These are phyloP conservation scores for Amoeboaphelidium protococcarum DNA, from an alignment of 371 early-diverging fungal species.

Conservation along the genomic window DNA sequence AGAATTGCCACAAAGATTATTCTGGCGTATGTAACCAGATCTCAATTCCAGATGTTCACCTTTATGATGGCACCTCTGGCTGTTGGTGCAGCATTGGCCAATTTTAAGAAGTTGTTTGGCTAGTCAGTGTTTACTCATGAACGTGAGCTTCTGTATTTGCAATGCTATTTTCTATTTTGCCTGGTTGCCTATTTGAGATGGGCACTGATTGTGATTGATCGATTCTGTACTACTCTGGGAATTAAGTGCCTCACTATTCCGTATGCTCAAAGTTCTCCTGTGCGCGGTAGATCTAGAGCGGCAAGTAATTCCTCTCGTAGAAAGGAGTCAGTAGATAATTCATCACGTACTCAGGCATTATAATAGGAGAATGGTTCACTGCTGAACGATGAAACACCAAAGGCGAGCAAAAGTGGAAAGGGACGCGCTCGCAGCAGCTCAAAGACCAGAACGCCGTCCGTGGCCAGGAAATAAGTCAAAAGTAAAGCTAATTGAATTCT, in stretches of 20 bases:
- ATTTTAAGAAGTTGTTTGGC: conserved; percentile 25
- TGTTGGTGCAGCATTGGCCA: conserved; percentile 35
- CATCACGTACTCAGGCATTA: too few relatives aligned
- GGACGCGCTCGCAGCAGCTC: too few relatives aligned
- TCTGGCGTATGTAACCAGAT: conserved; percentile 54
- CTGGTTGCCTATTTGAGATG: conserved; percentile 48
- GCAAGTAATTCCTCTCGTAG: too few relatives aligned
- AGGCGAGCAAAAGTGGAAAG: too few relatives aligned
- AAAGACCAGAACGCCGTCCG: too few relatives aligned
- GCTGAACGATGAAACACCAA: too few relatives aligned
- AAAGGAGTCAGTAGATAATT: too few relatives aligned
- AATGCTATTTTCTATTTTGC: conserved; percentile 31
- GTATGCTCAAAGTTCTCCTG: conserved; percentile 19
- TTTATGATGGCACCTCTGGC: conserved; percentile 39
- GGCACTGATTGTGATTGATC: conserved; percentile 51
- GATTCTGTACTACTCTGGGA: conserved; percentile 50
- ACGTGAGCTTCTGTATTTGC: conserved; percentile 37
- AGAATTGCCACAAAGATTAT: conserved; percentile 70
- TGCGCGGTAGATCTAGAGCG: too few relatives aligned
- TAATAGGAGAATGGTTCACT: too few relatives aligned
- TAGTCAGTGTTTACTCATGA: conserved; percentile 27
- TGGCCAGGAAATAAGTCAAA: too few relatives aligned
- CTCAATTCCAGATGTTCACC: conserved; percentile 43
- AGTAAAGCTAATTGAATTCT: too few relatives aligned
- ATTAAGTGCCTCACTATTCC: conserved; percentile 59